Conservation (phyloP, 768 basidiomycete species). For the Amanita thiersii region DNA sequence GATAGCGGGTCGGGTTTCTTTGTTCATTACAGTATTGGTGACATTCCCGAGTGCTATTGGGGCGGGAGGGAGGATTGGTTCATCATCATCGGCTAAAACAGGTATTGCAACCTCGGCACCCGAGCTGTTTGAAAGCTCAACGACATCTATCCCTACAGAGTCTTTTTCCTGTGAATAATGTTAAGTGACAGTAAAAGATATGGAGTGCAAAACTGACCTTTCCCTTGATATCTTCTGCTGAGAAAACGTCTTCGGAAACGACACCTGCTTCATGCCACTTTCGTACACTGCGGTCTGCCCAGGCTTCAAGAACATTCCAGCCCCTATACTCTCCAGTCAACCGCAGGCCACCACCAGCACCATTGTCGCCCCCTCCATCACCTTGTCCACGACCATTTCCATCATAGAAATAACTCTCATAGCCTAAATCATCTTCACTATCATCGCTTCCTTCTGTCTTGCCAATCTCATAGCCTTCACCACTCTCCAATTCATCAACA, state of each 20-base stretch:
- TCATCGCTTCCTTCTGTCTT: slow-evolving; percentile 52
- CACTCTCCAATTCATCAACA: slow-evolving; percentile 85
- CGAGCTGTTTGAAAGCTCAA: slow-evolving; percentile 29
- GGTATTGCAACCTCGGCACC: slow-evolving; percentile 56
- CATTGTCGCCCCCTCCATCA: slow-evolving; percentile 70
- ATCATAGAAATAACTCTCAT: slow-evolving; percentile 82
- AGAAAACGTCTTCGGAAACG: slow-evolving; percentile 39
- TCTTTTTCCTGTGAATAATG: slow-evolving; percentile 27
- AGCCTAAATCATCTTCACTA: slow-evolving; percentile 80
- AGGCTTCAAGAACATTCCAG: slow-evolving; percentile 89
- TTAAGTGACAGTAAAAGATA: background rate
- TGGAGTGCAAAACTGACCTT: slow-evolving; percentile 17
- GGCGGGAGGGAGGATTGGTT: slow-evolving; percentile 25
- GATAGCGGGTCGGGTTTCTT: slow-evolving; percentile 12
- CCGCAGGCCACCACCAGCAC: slow-evolving; percentile 61
- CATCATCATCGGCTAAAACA: slow-evolving; percentile 36
- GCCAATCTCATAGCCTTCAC: slow-evolving; percentile 83
- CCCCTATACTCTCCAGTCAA: slow-evolving; percentile 83
- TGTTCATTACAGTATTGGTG: slow-evolving; percentile 13
- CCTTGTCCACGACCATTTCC: slow-evolving; percentile 71
- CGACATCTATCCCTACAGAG: slow-evolving; percentile 34
- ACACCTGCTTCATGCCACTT: slow-evolving; percentile 82
- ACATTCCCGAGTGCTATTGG: slow-evolving; percentile 13
- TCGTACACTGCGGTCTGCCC: slow-evolving; percentile 83
- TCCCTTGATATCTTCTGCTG: slow-evolving; percentile 43